Evolutionary conservation across 1,284 basidiomycete genomes (phyloP).

Genomic region (Bondarzewia mesenterica): DNA sequence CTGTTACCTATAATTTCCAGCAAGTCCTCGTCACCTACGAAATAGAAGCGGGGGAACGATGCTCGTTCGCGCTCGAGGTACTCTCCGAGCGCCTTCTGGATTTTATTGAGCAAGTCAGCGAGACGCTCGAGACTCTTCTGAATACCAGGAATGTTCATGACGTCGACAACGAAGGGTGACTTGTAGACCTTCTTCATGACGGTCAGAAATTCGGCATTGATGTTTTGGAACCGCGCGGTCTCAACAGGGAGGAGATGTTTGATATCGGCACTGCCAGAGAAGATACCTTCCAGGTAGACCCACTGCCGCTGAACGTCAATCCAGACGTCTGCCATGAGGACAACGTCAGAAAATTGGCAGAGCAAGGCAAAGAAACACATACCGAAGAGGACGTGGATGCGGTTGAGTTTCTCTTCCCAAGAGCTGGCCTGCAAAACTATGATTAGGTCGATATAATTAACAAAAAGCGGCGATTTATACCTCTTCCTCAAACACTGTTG

Average conservation of each 20-base stretch:
- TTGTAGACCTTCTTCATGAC: constrained; percentile 99
- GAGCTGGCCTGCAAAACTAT: constrained; percentile 54
- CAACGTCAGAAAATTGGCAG: background rate
- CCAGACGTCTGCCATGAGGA: constrained; percentile 75
- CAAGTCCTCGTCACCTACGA: constrained; percentile 98
- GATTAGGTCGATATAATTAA: constrained; percentile 8
- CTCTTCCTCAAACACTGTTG: constrained; percentile 86
- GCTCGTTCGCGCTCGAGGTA: constrained; percentile 96
- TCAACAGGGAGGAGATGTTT: constrained; percentile 98
- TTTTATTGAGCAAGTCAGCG: constrained; percentile 93
- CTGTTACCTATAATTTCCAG: constrained; percentile 99
- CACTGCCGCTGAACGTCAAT: constrained; percentile 99
- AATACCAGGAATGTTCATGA: constrained; percentile 92
- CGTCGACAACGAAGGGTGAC: constrained; percentile 94
- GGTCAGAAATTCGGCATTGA: constrained; percentile 96
- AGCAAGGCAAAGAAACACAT: constrained; percentile 17
- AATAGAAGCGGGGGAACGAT: constrained; percentile 99
- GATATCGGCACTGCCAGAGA: constrained; percentile 98
- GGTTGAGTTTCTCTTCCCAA: constrained; percentile 94
- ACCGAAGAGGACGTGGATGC: constrained; percentile 94
- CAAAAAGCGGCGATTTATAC: constrained; percentile 24
- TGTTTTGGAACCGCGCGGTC: constrained; percentile 94
- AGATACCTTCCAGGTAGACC: constrained; percentile 99
- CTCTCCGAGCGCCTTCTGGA: constrained; percentile 98
- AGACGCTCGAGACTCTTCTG: constrained; percentile 97